Conservation (phyloP, 1,284 basidiomycete species). For the Pseudozyma hubeiensis region DNA sequence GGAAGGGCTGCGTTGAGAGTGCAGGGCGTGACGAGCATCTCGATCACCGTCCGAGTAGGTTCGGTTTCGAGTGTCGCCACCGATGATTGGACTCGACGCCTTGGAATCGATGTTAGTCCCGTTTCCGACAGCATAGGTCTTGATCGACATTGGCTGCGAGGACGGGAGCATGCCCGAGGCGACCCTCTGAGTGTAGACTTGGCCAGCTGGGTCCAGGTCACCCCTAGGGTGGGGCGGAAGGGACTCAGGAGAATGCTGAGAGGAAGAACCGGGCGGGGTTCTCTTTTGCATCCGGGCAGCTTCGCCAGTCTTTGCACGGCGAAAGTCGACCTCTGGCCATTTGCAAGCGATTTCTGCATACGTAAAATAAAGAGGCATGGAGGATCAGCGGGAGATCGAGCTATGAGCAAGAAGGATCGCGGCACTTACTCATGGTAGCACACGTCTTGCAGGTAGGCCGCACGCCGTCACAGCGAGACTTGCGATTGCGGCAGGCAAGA, state of each 20-base stretch:
- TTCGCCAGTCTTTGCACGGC: constrained; percentile 46
- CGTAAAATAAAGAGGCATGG: not conserved
- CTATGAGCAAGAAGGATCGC: not conserved
- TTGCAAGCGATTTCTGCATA: constrained; percentile 46
- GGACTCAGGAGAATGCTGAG: constrained; percentile 28
- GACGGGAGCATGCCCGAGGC: constrained; percentile 9
- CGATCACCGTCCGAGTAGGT: constrained; percentile 42
- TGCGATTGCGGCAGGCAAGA: constrained; percentile 49
- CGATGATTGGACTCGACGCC: constrained; percentile 11
- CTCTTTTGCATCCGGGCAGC: constrained; percentile 31
- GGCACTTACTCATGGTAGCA: constrained; percentile 47
- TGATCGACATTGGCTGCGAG: constrained; percentile 21
- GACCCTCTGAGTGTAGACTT: constrained; percentile 3
- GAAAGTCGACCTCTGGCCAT: constrained; percentile 54
- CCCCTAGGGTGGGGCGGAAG: constrained; percentile 10
- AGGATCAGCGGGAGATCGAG: not conserved
- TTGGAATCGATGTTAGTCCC: constrained; percentile 3
- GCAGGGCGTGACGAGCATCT: constrained; percentile 6
- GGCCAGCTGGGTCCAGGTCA: constrained; percentile 9
- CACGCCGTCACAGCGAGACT: constrained; percentile 48
- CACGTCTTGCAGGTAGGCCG: constrained; percentile 53
- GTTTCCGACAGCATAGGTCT: not conserved
- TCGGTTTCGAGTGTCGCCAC: constrained; percentile 18
- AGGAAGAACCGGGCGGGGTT: constrained; percentile 20
- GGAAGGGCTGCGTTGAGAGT: constrained; percentile 20